phyloP scores from a whole-genome alignment of 495 filamentous ascomycete genomes.

The Neurospora tetrasperma region DNA sequence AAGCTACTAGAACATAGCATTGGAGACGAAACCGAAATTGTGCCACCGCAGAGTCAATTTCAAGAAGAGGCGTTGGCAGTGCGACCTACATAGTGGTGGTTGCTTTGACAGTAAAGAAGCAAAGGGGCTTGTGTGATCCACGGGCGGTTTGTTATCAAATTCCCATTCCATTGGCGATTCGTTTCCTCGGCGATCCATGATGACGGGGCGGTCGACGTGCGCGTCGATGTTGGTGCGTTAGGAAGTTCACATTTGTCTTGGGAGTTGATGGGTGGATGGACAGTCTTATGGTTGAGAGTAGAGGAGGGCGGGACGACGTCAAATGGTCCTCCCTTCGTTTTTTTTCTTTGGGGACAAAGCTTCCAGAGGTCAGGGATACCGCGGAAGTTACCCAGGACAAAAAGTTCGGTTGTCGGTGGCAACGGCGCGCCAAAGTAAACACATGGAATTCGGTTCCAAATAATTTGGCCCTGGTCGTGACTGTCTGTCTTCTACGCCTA shows the following conservation, averaged over 20 bases:
- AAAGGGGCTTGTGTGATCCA: constrained; percentile 39
- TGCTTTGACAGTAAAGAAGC: constrained; percentile 21
- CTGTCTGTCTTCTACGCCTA: not conserved
- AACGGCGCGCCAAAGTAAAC: constrained; percentile 22
- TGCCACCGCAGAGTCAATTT: not conserved
- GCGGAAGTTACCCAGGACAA: not conserved
- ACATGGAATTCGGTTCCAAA: constrained; percentile 7
- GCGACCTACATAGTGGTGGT: constrained; percentile 15
- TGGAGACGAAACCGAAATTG: not conserved
- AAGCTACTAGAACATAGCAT: not conserved
- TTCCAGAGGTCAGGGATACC: not conserved
- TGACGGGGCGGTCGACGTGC: not conserved
- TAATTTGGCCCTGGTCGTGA: not conserved
- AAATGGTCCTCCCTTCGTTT: not conserved
- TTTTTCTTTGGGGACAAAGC: not conserved
- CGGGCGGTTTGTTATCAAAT: constrained; percentile 31
- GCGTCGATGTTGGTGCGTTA: not conserved
- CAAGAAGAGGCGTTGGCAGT: not conserved
- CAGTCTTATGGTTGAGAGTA: not conserved
- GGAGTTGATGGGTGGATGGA: not conserved
- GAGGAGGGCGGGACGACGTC: not conserved
- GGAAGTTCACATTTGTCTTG: not conserved
- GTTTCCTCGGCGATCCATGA: constrained; percentile 34
- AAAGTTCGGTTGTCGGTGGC: constrained; percentile 19
- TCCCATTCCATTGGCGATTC: constrained; percentile 44